Evolutionary conservation across 2,329 filamentous ascomycete species (phyloP), one percentile per base, ranked within the genome.

Genomic region (Cyphellophora attinorum): DNA sequence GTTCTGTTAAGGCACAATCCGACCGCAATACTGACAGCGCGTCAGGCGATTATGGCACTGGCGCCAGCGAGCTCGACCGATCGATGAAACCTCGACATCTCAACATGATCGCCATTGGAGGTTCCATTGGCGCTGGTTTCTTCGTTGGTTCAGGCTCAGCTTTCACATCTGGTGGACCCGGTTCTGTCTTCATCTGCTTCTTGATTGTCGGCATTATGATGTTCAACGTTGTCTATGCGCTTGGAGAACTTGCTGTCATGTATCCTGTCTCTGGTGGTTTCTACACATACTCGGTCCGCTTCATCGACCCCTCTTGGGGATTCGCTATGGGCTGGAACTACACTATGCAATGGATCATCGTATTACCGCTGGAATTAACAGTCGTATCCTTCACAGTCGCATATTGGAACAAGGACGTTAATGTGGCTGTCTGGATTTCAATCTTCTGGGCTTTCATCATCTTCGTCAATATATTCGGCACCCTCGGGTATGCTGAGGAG

Each of bases 61-160:
- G 57, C 37, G 54, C 59, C 32, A 64, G 59, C 38, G 62, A 60
- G 4, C 40, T 65, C 12, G 64, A 64, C 37, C 65, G 60, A 44
- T 64, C 65, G 42, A 55, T 93, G 47, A 91, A 93, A 61, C 77
- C 79, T 13, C 72, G 86, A 31, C 89, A 96, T 65, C 56, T 95
- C 54, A 88, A 95, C 64, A 95, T 95, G 89, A 95, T 95, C 67
- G 89, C 89, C 11, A 93, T 95, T 47, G 86, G 86, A 49, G 86
- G 86, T 28, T 45, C 42, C 6, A 45, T 45, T 19, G 79, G 80
- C 40, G 86, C 82, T 21, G 86, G 86, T 47, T 67, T 94, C 3
- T 94, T 94, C 55, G 85, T 94, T 29, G 81, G 84, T 18, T 89
- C 84, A 1, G 85, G 83, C 36, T 67, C 64, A 39, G 76, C 84